phyloP scores from a whole-genome alignment of 2,329 filamentous ascomycete species.

The Phoma sp. region DNA sequence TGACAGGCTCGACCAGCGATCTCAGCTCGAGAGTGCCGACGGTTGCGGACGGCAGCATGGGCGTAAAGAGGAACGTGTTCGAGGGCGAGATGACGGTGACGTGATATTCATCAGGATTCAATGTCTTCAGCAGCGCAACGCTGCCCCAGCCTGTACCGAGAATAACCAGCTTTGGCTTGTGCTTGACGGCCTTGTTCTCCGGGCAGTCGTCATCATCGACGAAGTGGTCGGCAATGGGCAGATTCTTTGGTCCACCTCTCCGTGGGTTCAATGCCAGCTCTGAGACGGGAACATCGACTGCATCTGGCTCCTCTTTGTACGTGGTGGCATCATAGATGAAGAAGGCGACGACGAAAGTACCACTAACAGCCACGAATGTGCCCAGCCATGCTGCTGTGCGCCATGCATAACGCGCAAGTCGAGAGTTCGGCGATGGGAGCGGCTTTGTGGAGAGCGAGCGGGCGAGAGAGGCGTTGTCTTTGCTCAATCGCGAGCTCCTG shows the following conservation, averaged over 20 bases:
- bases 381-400: constrained; percentile 76
- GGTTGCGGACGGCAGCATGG: constrained; percentile 96
- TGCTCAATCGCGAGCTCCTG: constrained; percentile 26
- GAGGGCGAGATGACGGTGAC: constrained; percentile 93
- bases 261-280: constrained; percentile 81
- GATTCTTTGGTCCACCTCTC: constrained; percentile 89
- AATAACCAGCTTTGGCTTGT: constrained; percentile 92
- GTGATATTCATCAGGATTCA: constrained; percentile 92
- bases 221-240: constrained; percentile 86
- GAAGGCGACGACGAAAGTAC: constrained; percentile 77
- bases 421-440: constrained; percentile 43
- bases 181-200: constrained; percentile 72
- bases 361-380: constrained; percentile 75
- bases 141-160: constrained; percentile 95
- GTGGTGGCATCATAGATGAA: constrained; percentile 94
- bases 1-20: constrained; percentile 90
- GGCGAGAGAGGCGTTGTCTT: constrained; percentile 25
- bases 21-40: constrained; percentile 92
- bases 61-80: constrained; percentile 98
- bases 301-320: constrained; percentile 75
- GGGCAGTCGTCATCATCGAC: constrained; percentile 88
- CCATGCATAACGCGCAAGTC: constrained; percentile 64
- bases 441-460: constrained; percentile 42
- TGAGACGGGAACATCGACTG: constrained; percentile 81
- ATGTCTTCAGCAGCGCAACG: constrained; percentile 86